These are phyloP conservation scores for Blepharisma stoltei DNA, from an alignment of 73 alveolate species.

Conservation along the genomic window DNA sequence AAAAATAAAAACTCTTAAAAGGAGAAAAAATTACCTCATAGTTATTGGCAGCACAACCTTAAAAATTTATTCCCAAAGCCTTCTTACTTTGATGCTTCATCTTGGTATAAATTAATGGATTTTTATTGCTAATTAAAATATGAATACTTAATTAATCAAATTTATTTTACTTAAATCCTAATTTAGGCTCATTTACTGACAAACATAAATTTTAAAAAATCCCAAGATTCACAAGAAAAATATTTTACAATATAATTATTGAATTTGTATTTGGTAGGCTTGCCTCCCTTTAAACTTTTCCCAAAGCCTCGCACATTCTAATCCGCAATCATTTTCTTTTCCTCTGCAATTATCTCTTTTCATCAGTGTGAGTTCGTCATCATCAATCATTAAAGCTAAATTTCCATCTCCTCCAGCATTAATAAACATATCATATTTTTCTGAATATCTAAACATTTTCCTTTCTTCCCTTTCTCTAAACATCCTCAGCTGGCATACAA, in stretches of 20 bases:
- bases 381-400: neutral
- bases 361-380: neutral
- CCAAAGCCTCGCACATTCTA: slow-evolving; percentile 19
- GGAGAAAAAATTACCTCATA: too few species aligned
- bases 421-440: slow-evolving; percentile 18
- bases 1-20: too few species aligned
- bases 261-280: neutral
- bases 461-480: neutral
- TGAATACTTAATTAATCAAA: too few species aligned
- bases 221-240: too few species aligned
- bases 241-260: neutral
- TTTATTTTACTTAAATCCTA: too few species aligned
- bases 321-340: neutral
- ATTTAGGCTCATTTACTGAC: too few species aligned
- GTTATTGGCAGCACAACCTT: too few species aligned
- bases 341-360: neutral
- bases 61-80: too few species aligned
- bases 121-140: too few species aligned
- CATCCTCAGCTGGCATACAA: slow-evolving; percentile 14
- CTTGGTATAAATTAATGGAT: too few species aligned
- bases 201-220: too few species aligned
- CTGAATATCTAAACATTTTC: neutral
- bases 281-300: neutral
- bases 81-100: too few species aligned
- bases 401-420: neutral